A percentile compares a stretch with the other conserved stretches of the same genome.
phyloP scores from a whole-genome alignment of 352 stramenopile genomes.

The Peronospora tabacina region DNA sequence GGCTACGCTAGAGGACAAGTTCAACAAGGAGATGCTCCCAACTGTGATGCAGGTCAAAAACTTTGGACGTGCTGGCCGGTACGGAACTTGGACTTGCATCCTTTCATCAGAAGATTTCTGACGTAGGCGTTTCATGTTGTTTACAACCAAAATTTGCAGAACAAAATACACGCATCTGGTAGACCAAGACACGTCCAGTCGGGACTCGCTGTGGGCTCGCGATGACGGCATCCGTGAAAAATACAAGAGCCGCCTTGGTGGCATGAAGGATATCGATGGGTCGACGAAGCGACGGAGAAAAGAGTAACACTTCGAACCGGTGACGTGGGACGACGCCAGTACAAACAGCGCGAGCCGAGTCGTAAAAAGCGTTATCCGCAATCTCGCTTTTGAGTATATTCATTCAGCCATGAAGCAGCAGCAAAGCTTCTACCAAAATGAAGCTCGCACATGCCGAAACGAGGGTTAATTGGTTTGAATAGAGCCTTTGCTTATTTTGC shows the following conservation, averaged over 20 bases:
- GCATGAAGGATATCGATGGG: constrained; percentile 61
- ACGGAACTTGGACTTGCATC: constrained; percentile 16
- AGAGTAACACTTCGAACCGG: constrained; percentile 39
- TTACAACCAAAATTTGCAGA: constrained; percentile 29
- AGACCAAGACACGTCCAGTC: constrained; percentile 93
- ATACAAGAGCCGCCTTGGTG: constrained; percentile 63
- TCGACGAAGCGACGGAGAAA: constrained; percentile 55
- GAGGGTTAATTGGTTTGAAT: constrained; percentile 29
- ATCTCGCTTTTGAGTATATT: constrained; percentile 39
- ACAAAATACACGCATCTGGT: constrained; percentile 97
- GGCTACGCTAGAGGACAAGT: constrained; percentile 89
- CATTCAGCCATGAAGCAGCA: constrained; percentile 31
- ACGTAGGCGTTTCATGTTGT: constrained; percentile 10
- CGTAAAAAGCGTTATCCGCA: constrained; percentile 28
- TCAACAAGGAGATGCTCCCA: constrained; percentile 91
- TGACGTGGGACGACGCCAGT: constrained; percentile 26
- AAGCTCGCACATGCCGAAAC: constrained; percentile 25
- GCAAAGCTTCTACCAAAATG: constrained; percentile 27
- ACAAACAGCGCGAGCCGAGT: constrained; percentile 38
- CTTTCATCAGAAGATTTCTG: constrained; percentile 8
- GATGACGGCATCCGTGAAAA: constrained; percentile 80
- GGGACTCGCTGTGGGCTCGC: constrained; percentile 69
- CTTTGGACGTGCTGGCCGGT: constrained; percentile 93
- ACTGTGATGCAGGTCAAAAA: constrained; percentile 98
- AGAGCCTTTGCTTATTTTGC: constrained; percentile 14